Base-by-base conservation (phyloP, 2,329 filamentous ascomycete species). In the Trichoderma hamatum region DNA sequence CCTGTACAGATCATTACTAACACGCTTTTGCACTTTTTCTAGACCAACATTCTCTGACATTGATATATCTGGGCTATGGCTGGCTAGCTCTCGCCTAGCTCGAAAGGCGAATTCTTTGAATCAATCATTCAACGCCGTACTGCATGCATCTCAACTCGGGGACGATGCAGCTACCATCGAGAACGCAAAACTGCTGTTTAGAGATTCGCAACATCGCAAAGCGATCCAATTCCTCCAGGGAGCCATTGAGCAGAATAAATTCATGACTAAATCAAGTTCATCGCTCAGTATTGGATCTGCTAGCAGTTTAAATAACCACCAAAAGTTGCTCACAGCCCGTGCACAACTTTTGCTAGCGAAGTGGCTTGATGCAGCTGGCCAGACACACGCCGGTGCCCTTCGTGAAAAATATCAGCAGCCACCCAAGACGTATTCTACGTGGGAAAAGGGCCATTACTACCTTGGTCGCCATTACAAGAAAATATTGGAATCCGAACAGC, bases 361-460 rank as follows among this genome's bases (percentile, higher is more conserved):
- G 78, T 99, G 96, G 96, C 89, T 97, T 32, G 96, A 98, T 76
- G 90, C 87, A 68, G 92, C 95, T n/a, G 96, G 96, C 5, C 95
- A 98, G 78, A 97, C 94, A 1, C 92, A 97, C 75, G 92, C 93
- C 4, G 86, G 89, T 55, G 89, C 92, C 4, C 86, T 98, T 72
- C 89, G 93, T 56, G 86, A 89, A 66, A 92, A 93, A 76, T 99
- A 97, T 75, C 90, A 94, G 71, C 88, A 91, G 72, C 94, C 94
- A 1, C 88, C 92, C n/a, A 89, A 87, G 76, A 89, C 88, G 1
- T 83, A 84, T 74, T 81, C 84, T 5, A 88, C 88, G 63, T 99
- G 95, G 94, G 96, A 99, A 77, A 98, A 97, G 79, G 94, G 93
- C 0, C 95, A 98, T 77, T 99, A 98, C 78, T 97, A 97, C 78